Conservation (phyloP, 2,329 filamentous ascomycete genomes). For the Penicillium sp. region DNA sequence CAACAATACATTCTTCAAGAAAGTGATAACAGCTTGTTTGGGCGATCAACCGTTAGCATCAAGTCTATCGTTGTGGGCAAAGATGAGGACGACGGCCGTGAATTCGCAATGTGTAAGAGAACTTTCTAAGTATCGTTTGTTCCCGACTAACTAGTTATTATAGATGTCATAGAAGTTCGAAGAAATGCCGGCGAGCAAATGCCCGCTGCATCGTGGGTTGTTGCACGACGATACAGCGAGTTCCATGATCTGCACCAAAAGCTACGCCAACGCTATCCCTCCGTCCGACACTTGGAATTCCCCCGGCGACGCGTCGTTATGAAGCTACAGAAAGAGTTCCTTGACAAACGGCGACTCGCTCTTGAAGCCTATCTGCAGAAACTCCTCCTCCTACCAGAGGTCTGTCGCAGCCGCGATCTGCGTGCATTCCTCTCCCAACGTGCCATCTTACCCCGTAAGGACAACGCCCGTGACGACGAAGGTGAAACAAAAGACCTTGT, state of each 20-base stretch:
- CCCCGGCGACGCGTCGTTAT: slow-evolving; percentile 88
- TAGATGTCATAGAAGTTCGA: slow-evolving; percentile 83
- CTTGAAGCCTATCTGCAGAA: slow-evolving; percentile 82
- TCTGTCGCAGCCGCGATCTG: slow-evolving; percentile 88
- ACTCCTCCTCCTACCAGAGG: slow-evolving; percentile 81
- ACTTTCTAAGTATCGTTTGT: not conserved
- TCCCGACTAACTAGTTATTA: slow-evolving; percentile 15
- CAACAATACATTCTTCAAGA: slow-evolving; percentile 98
- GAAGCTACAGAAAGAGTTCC: slow-evolving; percentile 93
- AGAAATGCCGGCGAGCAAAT: slow-evolving; percentile 90
- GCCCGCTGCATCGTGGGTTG: slow-evolving; percentile 90
- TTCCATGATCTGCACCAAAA: slow-evolving; percentile 94
- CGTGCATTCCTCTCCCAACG: slow-evolving; percentile 87
- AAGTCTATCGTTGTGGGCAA: slow-evolving; percentile 89
- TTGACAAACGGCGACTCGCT: slow-evolving; percentile 80
- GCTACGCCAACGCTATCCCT: slow-evolving; percentile 78
- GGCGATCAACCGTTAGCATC: slow-evolving; percentile 83
- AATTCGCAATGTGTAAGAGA: slow-evolving; percentile 75
- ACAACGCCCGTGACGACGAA: slow-evolving; percentile 53
- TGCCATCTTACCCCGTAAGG: slow-evolving; percentile 68
- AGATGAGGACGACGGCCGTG: slow-evolving; percentile 88
- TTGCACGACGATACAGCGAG: slow-evolving; percentile 92
- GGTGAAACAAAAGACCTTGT: slow-evolving; percentile 78
- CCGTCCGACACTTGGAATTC: slow-evolving; percentile 86
- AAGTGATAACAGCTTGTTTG: slow-evolving; percentile 94